phyloP scores from a whole-genome alignment of 257 asterid species.

The Plantago elongata region DNA sequence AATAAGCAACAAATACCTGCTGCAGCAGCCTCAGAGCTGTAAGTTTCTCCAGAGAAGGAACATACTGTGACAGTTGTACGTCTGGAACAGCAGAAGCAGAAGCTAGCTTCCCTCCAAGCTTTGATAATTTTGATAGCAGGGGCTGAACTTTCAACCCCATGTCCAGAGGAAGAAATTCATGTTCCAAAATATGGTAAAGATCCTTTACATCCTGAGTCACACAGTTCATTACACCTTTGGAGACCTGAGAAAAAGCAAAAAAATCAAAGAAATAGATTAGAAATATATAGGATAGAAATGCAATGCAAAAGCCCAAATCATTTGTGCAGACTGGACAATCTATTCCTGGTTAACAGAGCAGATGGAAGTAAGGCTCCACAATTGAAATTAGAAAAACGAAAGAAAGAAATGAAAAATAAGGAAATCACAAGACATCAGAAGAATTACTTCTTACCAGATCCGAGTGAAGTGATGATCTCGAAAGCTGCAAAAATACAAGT shows the following conservation, averaged over 20 bases:
- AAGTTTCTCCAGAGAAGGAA: slow-evolving; percentile 74
- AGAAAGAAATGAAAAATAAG: too few relatives aligned
- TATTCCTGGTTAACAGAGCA: too few relatives aligned
- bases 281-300: neutral
- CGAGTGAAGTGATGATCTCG: slow-evolving; percentile 64
- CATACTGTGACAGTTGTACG: slow-evolving; percentile 55
- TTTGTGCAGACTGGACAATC: neutral
- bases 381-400: neutral
- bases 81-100: slow-evolving; percentile 76
- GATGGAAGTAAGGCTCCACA: neutral
- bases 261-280: slow-evolving; percentile 2
- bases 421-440: slow-evolving; percentile 7
- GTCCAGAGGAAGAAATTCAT: slow-evolving; percentile 64
- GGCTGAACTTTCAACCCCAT: slow-evolving; percentile 72
- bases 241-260: slow-evolving; percentile 34
- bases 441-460: slow-evolving; percentile 64
- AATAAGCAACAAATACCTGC: slow-evolving; percentile 40
- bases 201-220: slow-evolving; percentile 87
- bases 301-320: neutral
- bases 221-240: slow-evolving; percentile 89
- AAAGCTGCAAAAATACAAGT: slow-evolving; percentile 55
- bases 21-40: slow-evolving; percentile 83
- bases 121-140: slow-evolving; percentile 54
- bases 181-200: slow-evolving; percentile 63
- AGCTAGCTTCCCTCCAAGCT: slow-evolving; percentile 73